phyloP scores from a whole-genome alignment of 2,329 filamentous ascomycete species.

The Nigrograna mackinnonii region DNA sequence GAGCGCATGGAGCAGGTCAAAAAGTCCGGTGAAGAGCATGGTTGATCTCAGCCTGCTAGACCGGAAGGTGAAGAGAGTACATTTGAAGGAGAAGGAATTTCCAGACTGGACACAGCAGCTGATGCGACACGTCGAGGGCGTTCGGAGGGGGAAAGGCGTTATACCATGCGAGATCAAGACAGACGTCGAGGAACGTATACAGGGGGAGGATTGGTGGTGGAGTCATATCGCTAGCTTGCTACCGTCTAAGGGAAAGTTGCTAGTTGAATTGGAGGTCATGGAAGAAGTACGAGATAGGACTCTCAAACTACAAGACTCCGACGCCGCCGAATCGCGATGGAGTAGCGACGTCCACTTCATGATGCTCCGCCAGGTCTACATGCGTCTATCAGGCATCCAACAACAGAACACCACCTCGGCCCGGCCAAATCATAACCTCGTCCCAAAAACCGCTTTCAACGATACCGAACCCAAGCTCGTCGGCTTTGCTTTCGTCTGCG shows the following conservation, averaged over 20 bases:
- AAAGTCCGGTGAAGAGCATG: neutral
- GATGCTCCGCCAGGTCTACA: constrained; percentile 9
- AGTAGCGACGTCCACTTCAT: constrained; percentile 6
- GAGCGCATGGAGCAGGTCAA: neutral
- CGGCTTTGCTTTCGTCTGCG: constrained; percentile 4
- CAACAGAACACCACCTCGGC: constrained; percentile 6
- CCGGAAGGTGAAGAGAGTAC: neutral
- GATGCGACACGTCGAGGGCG: too few relatives aligned
- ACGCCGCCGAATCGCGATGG: constrained; percentile 4
- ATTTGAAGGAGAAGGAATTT: neutral
- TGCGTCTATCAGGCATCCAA: constrained; percentile 4
- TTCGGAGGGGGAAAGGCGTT: too few relatives aligned
- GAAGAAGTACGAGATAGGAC: constrained; percentile 2
- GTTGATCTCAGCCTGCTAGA: neutral
- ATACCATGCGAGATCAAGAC: neutral
- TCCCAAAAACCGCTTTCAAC: neutral
- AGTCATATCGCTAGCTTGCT: constrained; percentile 2
- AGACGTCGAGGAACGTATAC: neutral
- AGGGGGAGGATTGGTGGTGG: constrained; percentile 6
- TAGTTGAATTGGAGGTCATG: constrained; percentile 7
- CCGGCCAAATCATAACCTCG: neutral
- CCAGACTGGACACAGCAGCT: neutral
- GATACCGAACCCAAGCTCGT: constrained; percentile 1
- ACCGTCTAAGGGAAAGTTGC: constrained; percentile 3
- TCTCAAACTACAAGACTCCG: constrained; percentile 1